A percentile compares a stretch with the other conserved stretches of the same genome.
Conservation (phyloP, 345 rosid genomes). For the Euphorbia lathyris region DNA sequence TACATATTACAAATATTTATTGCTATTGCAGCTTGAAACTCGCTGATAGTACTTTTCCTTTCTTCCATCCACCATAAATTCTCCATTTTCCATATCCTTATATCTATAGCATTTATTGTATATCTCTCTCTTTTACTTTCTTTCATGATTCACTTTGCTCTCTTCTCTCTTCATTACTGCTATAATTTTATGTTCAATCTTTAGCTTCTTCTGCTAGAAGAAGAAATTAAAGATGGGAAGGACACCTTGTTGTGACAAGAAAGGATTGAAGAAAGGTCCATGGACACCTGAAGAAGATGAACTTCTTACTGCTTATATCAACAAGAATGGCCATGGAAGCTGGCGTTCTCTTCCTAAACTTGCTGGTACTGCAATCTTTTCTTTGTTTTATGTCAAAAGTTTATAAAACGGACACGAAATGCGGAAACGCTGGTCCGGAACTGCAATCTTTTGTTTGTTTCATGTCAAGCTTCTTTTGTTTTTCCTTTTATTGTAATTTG, state of each 20-base stretch:
- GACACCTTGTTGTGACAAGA: constrained; percentile 37
- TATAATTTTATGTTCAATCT: no score
- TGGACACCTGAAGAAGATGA: constrained; percentile 39
- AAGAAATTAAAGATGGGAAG: constrained; percentile 22
- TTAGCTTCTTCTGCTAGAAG: no score
- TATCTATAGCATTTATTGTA: constrained; percentile 32
- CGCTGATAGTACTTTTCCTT: constrained; percentile 44
- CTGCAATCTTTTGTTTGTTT: neutral
- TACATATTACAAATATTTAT: constrained; percentile 17
- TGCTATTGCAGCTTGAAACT: constrained; percentile 59
- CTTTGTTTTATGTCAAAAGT: neutral
- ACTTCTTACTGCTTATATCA: constrained; percentile 27
- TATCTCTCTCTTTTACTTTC: neutral
- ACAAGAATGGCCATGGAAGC: constrained; percentile 37
- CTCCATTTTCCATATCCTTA: constrained; percentile 26
- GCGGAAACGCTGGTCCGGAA: no score
- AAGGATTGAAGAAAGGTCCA: constrained; percentile 38
- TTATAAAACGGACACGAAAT: no score
- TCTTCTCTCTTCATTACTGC: no score
- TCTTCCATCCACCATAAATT: constrained; percentile 20
- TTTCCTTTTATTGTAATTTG: no score
- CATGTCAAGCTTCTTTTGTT: no score
- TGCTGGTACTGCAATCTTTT: constrained; percentile 20
- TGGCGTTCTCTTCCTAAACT: constrained; percentile 40
- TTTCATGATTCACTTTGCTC: neutral